Evolutionary conservation across 2,329 filamentous ascomycete species (phyloP).

Genomic region (Phialocephala sp.): DNA sequence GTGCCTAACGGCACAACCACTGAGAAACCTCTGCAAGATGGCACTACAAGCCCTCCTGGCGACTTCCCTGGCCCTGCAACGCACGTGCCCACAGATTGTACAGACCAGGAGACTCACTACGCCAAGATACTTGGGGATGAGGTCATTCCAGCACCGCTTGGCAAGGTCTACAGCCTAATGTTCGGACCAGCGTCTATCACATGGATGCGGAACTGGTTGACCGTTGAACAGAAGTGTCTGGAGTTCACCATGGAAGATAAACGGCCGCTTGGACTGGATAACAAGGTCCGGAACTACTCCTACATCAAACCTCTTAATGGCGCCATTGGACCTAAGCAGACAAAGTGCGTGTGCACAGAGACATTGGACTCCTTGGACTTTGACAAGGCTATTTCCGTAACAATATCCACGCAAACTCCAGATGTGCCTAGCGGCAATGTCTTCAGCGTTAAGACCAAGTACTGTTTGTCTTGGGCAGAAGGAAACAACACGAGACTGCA

Average conservation of each 20-base stretch:
- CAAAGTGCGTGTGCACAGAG: slow-evolving; percentile 90
- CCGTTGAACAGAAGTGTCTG: slow-evolving; percentile 84
- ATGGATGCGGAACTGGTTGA: slow-evolving; percentile 87
- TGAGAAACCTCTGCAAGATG: slow-evolving; percentile 58
- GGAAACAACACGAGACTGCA: slow-evolving; percentile 84
- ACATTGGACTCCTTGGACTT: slow-evolving; percentile 84
- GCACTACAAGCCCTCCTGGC: slow-evolving; percentile 47
- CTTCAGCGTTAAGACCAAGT: slow-evolving; percentile 91
- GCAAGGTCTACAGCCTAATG: slow-evolving; percentile 86
- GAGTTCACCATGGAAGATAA: slow-evolving; percentile 85
- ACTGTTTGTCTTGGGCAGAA: slow-evolving; percentile 91
- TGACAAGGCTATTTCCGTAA: slow-evolving; percentile 85
- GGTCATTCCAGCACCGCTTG: slow-evolving; percentile 82
- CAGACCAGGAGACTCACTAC: slow-evolving; percentile 78
- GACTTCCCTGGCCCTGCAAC: slow-evolving; percentile 87
- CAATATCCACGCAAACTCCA: slow-evolving; percentile 83
- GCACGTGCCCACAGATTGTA: slow-evolving; percentile 85
- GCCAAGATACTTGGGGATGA: slow-evolving; percentile 88
- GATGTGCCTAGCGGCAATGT: slow-evolving; percentile 95
- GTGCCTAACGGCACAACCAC: slow-evolving; percentile 51
- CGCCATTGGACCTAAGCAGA: slow-evolving; percentile 89
- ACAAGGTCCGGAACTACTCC: slow-evolving; percentile 74
- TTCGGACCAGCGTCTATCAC: slow-evolving; percentile 81
- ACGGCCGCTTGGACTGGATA: slow-evolving; percentile 73
- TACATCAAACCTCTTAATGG: slow-evolving; percentile 92